Evolutionary conservation across 1,284 basidiomycete genomes (phyloP).

Genomic region (Apiotrichum sp.): DNA sequence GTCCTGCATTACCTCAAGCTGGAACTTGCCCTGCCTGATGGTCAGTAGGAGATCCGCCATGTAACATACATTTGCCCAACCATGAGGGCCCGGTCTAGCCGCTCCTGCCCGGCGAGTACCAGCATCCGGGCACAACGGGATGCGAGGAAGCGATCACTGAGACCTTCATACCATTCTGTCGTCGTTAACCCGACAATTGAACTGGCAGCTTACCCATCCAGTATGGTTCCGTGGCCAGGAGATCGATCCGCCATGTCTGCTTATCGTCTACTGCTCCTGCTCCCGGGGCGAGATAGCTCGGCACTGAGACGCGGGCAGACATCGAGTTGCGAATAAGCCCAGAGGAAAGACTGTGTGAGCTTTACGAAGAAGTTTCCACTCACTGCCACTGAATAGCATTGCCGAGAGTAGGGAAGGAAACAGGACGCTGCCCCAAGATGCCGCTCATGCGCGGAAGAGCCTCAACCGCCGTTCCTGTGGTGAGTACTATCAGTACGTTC

Average conservation of each 20-base stretch:
- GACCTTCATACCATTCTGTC: constrained; percentile 80
- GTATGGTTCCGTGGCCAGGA: constrained; percentile 77
- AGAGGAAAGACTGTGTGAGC: constrained; percentile 56
- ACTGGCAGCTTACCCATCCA: constrained; percentile 66
- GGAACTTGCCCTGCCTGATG: constrained; percentile 77
- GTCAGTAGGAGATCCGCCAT: neutral
- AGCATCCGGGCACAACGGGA: constrained; percentile 75
- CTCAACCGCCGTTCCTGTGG: constrained; percentile 80
- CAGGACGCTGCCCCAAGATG: constrained; percentile 77
- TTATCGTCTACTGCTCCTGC: constrained; percentile 18
- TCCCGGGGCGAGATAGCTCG: constrained; percentile 59
- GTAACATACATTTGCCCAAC: constrained; percentile 80
- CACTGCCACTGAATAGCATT: constrained; percentile 95
- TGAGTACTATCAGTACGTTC: constrained; percentile 1
- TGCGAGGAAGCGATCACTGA: constrained; percentile 71
- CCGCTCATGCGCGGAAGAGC: constrained; percentile 84
- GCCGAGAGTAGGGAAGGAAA: constrained; percentile 72
- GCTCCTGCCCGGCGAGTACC: constrained; percentile 84
- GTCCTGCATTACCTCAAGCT: constrained; percentile 75
- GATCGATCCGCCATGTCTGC: constrained; percentile 71
- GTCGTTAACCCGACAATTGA: neutral
- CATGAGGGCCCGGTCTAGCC: constrained; percentile 88
- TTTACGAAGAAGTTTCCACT: constrained; percentile 40
- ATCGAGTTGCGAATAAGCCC: constrained; percentile 69
- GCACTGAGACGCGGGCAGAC: constrained; percentile 80